phyloP scores from a whole-genome alignment of 768 basidiomycete species.

The Trametes coccinea region DNA sequence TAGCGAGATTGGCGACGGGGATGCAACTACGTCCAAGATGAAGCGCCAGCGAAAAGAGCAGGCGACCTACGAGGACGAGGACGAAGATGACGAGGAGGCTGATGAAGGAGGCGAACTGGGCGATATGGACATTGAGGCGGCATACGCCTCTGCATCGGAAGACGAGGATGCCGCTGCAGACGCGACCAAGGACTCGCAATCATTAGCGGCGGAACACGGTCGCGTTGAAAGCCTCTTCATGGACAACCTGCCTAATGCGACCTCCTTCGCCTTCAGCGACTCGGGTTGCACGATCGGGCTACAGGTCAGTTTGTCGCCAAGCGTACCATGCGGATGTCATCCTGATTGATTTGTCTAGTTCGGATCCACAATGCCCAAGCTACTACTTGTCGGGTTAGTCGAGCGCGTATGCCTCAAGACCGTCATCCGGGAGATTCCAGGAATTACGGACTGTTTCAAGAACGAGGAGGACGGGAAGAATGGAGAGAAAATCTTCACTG shows the following conservation, averaged over 20 bases:
- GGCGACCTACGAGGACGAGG: slow-evolving; percentile 75
- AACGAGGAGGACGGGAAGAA: slow-evolving; percentile 59
- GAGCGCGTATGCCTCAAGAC: slow-evolving; percentile 84
- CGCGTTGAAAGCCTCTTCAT: slow-evolving; percentile 54
- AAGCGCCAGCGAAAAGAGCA: slow-evolving; percentile 71
- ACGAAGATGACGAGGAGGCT: slow-evolving; percentile 57
- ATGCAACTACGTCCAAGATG: slow-evolving; percentile 78
- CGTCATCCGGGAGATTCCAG: slow-evolving; percentile 86
- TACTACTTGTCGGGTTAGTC: slow-evolving; percentile 90
- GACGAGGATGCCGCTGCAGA: slow-evolving; percentile 38
- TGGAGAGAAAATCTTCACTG: slow-evolving; percentile 47
- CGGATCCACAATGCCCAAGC: slow-evolving; percentile 83
- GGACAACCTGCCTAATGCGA: slow-evolving; percentile 61
- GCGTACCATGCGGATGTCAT: neutral
- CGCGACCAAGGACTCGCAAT: slow-evolving; percentile 30
- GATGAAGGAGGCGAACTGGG: slow-evolving; percentile 49
- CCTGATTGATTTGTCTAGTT: slow-evolving; percentile 53
- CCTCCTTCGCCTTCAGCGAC: slow-evolving; percentile 69
- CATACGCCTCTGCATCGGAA: slow-evolving; percentile 49
- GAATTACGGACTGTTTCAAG: slow-evolving; percentile 86
- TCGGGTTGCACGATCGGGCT: slow-evolving; percentile 76
- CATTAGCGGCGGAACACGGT: slow-evolving; percentile 43
- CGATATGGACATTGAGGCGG: slow-evolving; percentile 62
- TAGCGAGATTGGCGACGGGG: slow-evolving; percentile 80
- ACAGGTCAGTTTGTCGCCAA: slow-evolving; percentile 55